Evolutionary conservation across 2,329 filamentous ascomycete genomes (phyloP).

Genomic region (Aotearoamyces nothofagi): DNA sequence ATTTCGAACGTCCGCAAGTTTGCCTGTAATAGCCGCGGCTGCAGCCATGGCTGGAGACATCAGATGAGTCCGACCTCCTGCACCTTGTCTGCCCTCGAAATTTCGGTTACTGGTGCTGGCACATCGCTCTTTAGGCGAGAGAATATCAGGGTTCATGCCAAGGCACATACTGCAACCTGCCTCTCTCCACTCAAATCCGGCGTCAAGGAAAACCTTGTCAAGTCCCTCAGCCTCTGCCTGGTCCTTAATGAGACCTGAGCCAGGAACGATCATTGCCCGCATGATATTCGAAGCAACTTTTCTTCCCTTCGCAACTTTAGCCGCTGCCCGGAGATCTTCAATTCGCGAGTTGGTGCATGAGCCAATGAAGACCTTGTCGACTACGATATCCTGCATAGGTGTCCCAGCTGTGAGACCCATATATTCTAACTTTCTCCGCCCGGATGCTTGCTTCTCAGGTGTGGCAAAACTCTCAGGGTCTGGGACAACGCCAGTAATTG

Average conservation of each 20-base stretch:
- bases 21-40: slow-evolving; percentile 76
- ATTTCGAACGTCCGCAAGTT: slow-evolving; percentile 81
- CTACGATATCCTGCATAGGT: slow-evolving; percentile 74
- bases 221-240: slow-evolving; percentile 85
- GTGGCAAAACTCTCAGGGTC: slow-evolving; percentile 76
- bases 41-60: slow-evolving; percentile 98
- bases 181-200: slow-evolving; percentile 96
- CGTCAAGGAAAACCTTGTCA: slow-evolving; percentile 80
- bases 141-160: slow-evolving; percentile 97
- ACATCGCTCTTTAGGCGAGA: slow-evolving; percentile 82
- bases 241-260: slow-evolving; percentile 85
- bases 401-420: slow-evolving; percentile 86
- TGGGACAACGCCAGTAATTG: slow-evolving; percentile 83
- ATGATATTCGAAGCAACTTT: slow-evolving; percentile 81
- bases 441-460: slow-evolving; percentile 65
- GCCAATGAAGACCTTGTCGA: slow-evolving; percentile 97
- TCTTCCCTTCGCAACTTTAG: slow-evolving; percentile 72
- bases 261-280: slow-evolving; percentile 90
- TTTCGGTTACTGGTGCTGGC: slow-evolving; percentile 95
- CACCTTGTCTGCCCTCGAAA: slow-evolving; percentile 92
- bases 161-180: slow-evolving; percentile 98
- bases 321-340: slow-evolving; percentile 82
- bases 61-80: slow-evolving; percentile 78
- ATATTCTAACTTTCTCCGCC: slow-evolving; percentile 76
- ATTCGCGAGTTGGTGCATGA: slow-evolving; percentile 97